phyloP scores from a whole-genome alignment of 2,329 filamentous ascomycete species.

The Colletotrichum sp. region DNA sequence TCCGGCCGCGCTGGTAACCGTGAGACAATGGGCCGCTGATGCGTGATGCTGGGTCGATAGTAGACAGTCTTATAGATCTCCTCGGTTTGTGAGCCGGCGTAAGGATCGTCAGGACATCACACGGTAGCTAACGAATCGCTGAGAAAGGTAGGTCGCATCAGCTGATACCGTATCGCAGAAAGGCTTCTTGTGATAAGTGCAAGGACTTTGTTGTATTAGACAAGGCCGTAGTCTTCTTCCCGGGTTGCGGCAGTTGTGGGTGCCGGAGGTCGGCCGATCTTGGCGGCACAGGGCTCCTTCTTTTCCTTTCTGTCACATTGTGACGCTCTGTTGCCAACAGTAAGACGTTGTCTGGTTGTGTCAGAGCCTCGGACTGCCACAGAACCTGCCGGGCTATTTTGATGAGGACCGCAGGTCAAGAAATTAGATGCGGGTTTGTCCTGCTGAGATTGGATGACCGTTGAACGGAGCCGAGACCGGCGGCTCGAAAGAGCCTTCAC shows the following conservation, averaged over 20 bases:
- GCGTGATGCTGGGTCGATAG: conserved; percentile 7
- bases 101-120: background rate
- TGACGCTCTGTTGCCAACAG: background rate
- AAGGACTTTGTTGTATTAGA: background rate
- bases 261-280: conserved; percentile 1
- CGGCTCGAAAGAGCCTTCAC: background rate
- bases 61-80: conserved; percentile 12
- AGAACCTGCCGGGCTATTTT: background rate
- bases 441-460: conserved; percentile 7
- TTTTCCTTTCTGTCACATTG: conserved; percentile 5
- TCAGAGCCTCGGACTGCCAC: background rate
- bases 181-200: background rate
- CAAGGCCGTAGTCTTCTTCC: background rate
- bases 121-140: background rate
- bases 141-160: conserved; percentile 16
- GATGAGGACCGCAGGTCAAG: conserved; percentile 2
- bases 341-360: background rate
- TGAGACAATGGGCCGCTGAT: background rate
- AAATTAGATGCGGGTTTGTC: conserved; percentile 14
- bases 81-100: conserved; percentile 15
- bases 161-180: background rate
- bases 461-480: conserved; percentile 6
- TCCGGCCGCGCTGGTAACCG: background rate
- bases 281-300: background rate
- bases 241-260: conserved; percentile 18